These are phyloP conservation scores for Penicillium roqueforti DNA, from an alignment of 495 filamentous ascomycete species.

Conservation along the genomic window DNA sequence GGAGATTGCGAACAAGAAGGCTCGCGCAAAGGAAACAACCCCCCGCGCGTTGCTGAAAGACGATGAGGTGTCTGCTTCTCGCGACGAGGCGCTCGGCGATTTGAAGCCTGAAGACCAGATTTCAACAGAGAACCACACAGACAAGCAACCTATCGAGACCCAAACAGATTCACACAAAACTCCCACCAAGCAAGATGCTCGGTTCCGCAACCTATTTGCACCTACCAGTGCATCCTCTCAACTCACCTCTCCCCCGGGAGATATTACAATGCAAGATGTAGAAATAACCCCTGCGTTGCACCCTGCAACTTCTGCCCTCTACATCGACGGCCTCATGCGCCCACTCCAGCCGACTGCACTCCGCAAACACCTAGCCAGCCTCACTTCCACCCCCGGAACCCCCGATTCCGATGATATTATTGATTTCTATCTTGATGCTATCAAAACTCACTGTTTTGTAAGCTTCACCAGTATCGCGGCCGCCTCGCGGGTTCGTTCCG, in stretches of 20 bases:
- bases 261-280: slow-evolving; percentile 39
- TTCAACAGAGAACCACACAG: slow-evolving; percentile 9
- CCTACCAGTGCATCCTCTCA: slow-evolving; percentile 18
- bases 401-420: slow-evolving; percentile 52
- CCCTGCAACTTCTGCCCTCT: slow-evolving; percentile 78
- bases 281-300: slow-evolving; percentile 67
- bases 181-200: slow-evolving; percentile 33
- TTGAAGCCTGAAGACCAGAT: slow-evolving; percentile 7
- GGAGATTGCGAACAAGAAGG: slow-evolving; percentile 42
- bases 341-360: slow-evolving; percentile 66
- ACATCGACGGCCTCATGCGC: slow-evolving; percentile 88
- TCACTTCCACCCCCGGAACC: slow-evolving; percentile 58
- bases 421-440: slow-evolving; percentile 73
- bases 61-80: slow-evolving; percentile 14
- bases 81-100: slow-evolving; percentile 11
- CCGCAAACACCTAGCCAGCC: slow-evolving; percentile 58
- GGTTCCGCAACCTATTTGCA: slow-evolving; percentile 56
- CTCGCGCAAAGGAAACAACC: slow-evolving; percentile 32
- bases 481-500: slow-evolving; percentile 73
- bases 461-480: slow-evolving; percentile 61
- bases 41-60: slow-evolving; percentile 31
- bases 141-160: slow-evolving; percentile 1
- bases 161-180: background rate
- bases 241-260: slow-evolving; percentile 21
- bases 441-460: slow-evolving; percentile 85